These are phyloP conservation scores for Populus davidiana DNA, from an alignment of 345 rosid genomes.

Conservation along the genomic window DNA sequence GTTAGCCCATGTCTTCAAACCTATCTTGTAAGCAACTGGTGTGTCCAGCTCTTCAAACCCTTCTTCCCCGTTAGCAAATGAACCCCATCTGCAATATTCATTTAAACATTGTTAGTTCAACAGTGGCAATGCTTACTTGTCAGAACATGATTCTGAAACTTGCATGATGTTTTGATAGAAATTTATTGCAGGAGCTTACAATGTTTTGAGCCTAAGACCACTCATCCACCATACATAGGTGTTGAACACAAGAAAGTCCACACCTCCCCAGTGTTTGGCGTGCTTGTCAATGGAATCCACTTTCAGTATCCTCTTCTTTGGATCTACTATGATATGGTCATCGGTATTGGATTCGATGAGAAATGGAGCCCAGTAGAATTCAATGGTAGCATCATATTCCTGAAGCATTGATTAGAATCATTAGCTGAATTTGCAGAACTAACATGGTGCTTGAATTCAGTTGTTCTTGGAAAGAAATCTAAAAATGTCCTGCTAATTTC, in stretches of 20 bases:
- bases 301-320: constrained; percentile 28
- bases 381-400: constrained; percentile 30
- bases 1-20: constrained; percentile 47
- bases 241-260: constrained; percentile 28
- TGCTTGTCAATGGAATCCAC: constrained; percentile 28
- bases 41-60: constrained; percentile 36
- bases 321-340: constrained; percentile 19
- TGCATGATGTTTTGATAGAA: background rate
- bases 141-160: background rate
- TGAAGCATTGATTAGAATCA: background rate
- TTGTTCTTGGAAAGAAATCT: background rate
- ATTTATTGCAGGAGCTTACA: constrained; percentile 6
- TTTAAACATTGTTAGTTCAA: background rate
- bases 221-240: constrained; percentile 39
- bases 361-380: constrained; percentile 32
- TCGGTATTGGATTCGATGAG: constrained; percentile 30
- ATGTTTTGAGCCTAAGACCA: constrained; percentile 20
- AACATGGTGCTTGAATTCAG: no score
- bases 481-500: background rate
- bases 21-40: constrained; percentile 34
- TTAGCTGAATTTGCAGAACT: no score
- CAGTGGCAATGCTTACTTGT: background rate
- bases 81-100: constrained; percentile 38
- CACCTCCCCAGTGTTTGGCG: constrained; percentile 28
- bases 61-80: constrained; percentile 33